Percentiles rank a stretch among this genome's conserved stretches.
Evolutionary conservation across 192 early-diverging fungal species (phyloP).

Genomic region (Coemansia sp.): DNA sequence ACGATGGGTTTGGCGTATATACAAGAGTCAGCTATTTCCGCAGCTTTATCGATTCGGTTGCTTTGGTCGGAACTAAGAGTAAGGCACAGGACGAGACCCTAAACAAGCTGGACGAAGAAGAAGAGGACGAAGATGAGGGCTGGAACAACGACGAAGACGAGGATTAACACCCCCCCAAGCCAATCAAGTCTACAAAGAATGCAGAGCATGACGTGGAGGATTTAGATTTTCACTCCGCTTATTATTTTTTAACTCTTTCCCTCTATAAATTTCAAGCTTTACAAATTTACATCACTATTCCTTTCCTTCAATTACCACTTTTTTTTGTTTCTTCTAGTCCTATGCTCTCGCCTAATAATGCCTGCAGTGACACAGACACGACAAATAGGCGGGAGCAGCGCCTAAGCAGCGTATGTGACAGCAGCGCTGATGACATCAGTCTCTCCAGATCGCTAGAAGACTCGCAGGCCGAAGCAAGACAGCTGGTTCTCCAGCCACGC

Average conservation of each 20-base stretch:
- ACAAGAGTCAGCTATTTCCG: conserved; percentile 43
- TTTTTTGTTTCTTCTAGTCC: neutral
- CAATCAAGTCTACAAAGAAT: neutral
- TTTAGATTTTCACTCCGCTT: neutral
- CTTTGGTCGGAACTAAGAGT: neutral
- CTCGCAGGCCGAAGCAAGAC: neutral
- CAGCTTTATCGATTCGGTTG: conserved; percentile 22
- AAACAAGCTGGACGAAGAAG: neutral
- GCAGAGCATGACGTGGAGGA: conserved; percentile 3
- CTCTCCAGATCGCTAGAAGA: neutral
- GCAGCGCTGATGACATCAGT: neutral
- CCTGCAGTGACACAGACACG: neutral
- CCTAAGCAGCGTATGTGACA: neutral
- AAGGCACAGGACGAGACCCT: neutral
- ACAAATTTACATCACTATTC: no score
- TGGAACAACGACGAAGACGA: neutral
- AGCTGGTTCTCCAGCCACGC: conserved; percentile 6
- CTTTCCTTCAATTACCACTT: neutral
- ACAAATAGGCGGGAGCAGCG: neutral
- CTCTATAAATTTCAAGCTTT: neutral
- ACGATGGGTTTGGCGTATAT: conserved; percentile 46
- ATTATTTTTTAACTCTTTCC: no score
- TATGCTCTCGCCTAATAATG: neutral
- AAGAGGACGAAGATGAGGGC: neutral
- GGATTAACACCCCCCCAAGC: no score